Evolutionary conservation across 2,329 filamentous ascomycete species (phyloP).

Genomic region (Colletotrichum endophyticum): DNA sequence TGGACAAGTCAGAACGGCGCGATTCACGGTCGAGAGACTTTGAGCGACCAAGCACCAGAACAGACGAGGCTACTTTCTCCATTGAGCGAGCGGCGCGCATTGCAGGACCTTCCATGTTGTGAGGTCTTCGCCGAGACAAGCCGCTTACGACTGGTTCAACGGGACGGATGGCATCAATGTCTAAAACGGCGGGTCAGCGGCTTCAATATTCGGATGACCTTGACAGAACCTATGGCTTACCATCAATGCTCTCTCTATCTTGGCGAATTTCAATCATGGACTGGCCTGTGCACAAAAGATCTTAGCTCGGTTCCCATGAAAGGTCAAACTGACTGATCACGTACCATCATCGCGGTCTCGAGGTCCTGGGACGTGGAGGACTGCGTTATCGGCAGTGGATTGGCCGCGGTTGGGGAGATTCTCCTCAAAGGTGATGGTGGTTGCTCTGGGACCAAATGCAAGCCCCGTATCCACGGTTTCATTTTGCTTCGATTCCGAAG

Average conservation of each 20-base stretch:
- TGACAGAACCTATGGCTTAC: not conserved
- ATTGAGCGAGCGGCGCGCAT: constrained; percentile 12
- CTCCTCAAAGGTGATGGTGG: not conserved
- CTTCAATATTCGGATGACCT: not conserved
- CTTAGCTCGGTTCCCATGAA: not conserved
- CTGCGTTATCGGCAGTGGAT: not conserved
- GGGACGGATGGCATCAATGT: not conserved
- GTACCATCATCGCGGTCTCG: constrained; percentile 34
- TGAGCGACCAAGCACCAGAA: not conserved
- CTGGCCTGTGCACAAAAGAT: not conserved
- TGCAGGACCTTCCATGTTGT: not conserved
- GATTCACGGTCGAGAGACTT: not conserved
- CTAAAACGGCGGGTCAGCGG: not conserved
- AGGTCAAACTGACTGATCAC: not conserved
- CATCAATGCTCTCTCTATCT: not conserved
- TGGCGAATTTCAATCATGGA: not conserved
- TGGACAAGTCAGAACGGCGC: not conserved
- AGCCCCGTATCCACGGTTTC: too few relatives aligned
- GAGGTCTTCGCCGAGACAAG: not conserved
- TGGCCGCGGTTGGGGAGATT: not conserved
- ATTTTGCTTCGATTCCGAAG: not conserved
- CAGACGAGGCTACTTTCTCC: constrained; percentile 17
- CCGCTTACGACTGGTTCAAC: not conserved
- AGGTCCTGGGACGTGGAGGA: constrained; percentile 35
- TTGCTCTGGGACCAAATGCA: not conserved